A percentile compares a stretch with the other conserved stretches of the same genome.
These are phyloP conservation scores for Fusarium begoniae DNA, from an alignment of 2,329 filamentous ascomycete genomes.

Conservation along the genomic window DNA sequence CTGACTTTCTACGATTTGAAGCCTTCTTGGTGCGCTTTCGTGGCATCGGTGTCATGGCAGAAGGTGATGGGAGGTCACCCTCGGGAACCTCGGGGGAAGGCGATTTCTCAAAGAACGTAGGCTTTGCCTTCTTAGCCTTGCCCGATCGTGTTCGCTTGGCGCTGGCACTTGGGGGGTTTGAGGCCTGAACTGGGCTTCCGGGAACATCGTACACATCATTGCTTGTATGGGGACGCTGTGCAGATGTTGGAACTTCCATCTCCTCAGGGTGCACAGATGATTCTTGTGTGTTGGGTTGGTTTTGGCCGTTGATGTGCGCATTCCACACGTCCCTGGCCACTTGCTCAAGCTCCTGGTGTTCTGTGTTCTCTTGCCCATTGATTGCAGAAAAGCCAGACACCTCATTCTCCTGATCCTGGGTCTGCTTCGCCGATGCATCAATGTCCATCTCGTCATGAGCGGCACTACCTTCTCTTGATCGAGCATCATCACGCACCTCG, in stretches of 20 bases:
- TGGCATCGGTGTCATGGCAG: slow-evolving; percentile 45
- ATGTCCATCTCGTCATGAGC: slow-evolving; percentile 40
- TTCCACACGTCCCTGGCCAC: slow-evolving; percentile 49
- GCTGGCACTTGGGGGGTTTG: slow-evolving; percentile 36
- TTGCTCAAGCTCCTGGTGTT: slow-evolving; percentile 42
- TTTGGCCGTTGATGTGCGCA: slow-evolving; percentile 46
- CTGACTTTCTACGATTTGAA: slow-evolving; percentile 38
- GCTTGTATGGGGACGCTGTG: slow-evolving; percentile 23
- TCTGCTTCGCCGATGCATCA: slow-evolving; percentile 26
- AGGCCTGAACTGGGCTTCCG: slow-evolving; percentile 31
- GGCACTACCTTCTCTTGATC: slow-evolving; percentile 42
- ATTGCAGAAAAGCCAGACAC: slow-evolving; percentile 6
- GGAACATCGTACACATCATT: slow-evolving; percentile 41
- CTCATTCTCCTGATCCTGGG: slow-evolving; percentile 3
- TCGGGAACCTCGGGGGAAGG: slow-evolving; percentile 30
- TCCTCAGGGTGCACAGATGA: slow-evolving; percentile 12
- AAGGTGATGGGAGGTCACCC: slow-evolving; percentile 46
- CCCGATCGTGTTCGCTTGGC: slow-evolving; percentile 47
- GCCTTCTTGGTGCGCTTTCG: slow-evolving; percentile 44
- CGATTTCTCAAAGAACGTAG: slow-evolving; percentile 54
- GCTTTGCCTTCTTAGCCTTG: slow-evolving; percentile 59
- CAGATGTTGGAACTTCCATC: slow-evolving; percentile 29
- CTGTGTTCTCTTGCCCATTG: slow-evolving; percentile 9
- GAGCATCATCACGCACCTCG: slow-evolving; percentile 40
- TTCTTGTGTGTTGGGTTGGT: slow-evolving; percentile 25